Conservation (phyloP, 768 basidiomycete species). For the Daedaleopsis nitida region DNA sequence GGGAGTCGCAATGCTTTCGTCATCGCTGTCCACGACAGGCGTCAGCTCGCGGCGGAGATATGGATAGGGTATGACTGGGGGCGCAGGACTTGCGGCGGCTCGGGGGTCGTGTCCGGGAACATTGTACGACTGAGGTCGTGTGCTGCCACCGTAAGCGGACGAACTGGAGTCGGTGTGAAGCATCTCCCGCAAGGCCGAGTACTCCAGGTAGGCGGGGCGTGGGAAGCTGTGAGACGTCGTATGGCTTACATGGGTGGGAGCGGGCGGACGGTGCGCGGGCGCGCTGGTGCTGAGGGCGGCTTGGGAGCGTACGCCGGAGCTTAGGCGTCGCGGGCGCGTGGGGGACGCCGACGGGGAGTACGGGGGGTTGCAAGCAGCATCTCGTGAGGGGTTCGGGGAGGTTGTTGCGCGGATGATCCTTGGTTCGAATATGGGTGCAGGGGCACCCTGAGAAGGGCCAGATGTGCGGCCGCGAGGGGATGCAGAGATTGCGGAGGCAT, state of each 20-base stretch:
- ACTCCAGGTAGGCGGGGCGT: constrained; percentile 74
- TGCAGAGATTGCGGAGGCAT: constrained; percentile 19
- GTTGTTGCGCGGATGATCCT: constrained; percentile 66
- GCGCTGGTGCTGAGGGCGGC: constrained; percentile 14
- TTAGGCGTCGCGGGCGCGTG: constrained; percentile 49
- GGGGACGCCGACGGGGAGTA: constrained; percentile 42
- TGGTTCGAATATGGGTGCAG: constrained; percentile 39
- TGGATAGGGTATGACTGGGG: constrained; percentile 22
- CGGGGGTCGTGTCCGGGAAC: constrained; percentile 11
- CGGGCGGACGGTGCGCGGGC: constrained; percentile 10
- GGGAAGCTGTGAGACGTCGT: constrained; percentile 45
- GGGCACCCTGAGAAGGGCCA: constrained; percentile 7
- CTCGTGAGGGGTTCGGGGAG: constrained; percentile 35
- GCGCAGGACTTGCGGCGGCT: constrained; percentile 18
- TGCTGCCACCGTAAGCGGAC: constrained; percentile 27
- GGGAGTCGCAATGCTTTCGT: constrained; percentile 56
- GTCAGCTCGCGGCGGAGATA: constrained; percentile 31
- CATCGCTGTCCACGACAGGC: constrained; percentile 59
- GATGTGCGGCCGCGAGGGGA: constrained; percentile 12
- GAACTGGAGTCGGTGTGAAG: constrained; percentile 58
- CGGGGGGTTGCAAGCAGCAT: constrained; percentile 22
- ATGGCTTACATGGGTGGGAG: constrained; percentile 8
- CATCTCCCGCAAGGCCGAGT: constrained; percentile 72
- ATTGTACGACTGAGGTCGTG: constrained; percentile 3
- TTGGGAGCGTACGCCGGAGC: constrained; percentile 33